Evolutionary conservation across 345 rosid species (phyloP), one percentile per base, ranked within the genome.

Genomic region (Brassica incana): DNA sequence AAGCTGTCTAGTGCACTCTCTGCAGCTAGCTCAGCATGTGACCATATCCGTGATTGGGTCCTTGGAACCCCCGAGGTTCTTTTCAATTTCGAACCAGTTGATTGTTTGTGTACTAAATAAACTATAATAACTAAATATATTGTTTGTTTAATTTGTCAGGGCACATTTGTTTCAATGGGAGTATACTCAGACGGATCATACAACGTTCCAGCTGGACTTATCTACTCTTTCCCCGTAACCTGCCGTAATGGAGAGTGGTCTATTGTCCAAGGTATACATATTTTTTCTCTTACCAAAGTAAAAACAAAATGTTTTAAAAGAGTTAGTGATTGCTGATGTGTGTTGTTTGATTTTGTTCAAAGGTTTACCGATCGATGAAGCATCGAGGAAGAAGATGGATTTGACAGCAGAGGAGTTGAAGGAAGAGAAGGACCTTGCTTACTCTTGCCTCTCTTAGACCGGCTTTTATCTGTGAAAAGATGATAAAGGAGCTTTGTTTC

Each of bases 151-250:
- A 23, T 65, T 65, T 59, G 30, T 29, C 72, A 95, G 98, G 99
- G 98, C 35, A 91, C 97, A 43, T 95, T 90, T 90, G 99, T 95
- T 75, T 95, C 99, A 72, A 95, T 95, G 99, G 99, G 99, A 4
- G 99, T 95, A 3, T 91, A 91, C 85, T 91, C 98, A 5, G 97
- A 95, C 84, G 99, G 99, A 67, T 95, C 99, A 18, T 95, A 95
- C 90, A 87, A 89, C 52, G 96, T 91, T 30, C 97, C 99, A 20
- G 81, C 99, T 78, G 99, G 99, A 45, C 91, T 95, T 43, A 89
- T 95, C 81, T 93, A 95, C 81, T 95, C 99, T n/a, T 95, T 92
- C 87, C 99, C 99, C 0, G 98, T 95, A 10, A 93, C 94, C 15
- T 95, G 99, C 75, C 36, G 45, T 58, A 85, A 85, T 60, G 99